A percentile compares a stretch with the other conserved stretches of the same genome.
Evolutionary conservation across 139 green algal genomes (phyloP).

Genomic region (Picochlorum costavermella): DNA sequence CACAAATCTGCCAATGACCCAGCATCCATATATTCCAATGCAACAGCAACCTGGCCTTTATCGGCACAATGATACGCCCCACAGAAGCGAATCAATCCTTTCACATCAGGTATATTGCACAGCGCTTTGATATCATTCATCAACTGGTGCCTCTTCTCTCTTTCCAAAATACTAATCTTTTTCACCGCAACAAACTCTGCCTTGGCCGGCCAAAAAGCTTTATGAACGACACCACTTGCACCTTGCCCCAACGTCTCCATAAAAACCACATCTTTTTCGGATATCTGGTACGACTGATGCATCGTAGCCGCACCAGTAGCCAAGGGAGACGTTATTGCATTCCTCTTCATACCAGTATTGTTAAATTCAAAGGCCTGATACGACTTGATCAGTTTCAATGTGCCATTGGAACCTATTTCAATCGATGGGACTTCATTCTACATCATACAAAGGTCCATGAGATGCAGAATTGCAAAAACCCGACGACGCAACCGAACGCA

Average conservation of each 20-base stretch:
- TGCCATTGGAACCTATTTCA: slow-evolving; percentile 29
- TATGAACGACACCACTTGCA: slow-evolving; percentile 65
- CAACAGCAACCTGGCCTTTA: slow-evolving; percentile 70
- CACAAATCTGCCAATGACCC: slow-evolving; percentile 80
- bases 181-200: slow-evolving; percentile 78
- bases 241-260: slow-evolving; percentile 57
- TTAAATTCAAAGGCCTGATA: slow-evolving; percentile 43
- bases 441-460: background rate
- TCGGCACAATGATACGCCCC: slow-evolving; percentile 71
- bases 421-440: slow-evolving; percentile 25
- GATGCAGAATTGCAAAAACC: background rate
- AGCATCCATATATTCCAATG: slow-evolving; percentile 95
- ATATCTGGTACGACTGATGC: slow-evolving; percentile 50
- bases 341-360: slow-evolving; percentile 29
- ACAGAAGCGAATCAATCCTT: slow-evolving; percentile 61
- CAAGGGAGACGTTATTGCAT: slow-evolving; percentile 17
- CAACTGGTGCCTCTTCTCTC: slow-evolving; percentile 77
- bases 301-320: slow-evolving; percentile 14
- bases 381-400: slow-evolving; percentile 39
- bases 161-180: slow-evolving; percentile 53
- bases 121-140: slow-evolving; percentile 82
- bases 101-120: slow-evolving; percentile 43
- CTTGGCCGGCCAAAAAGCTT: slow-evolving; percentile 53
- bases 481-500: background rate
- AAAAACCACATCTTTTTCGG: slow-evolving; percentile 63